Evolutionary conservation across 805 yeast species (phyloP), one percentile per base, ranked within the genome.

Genomic region (Candida peoriensis): DNA sequence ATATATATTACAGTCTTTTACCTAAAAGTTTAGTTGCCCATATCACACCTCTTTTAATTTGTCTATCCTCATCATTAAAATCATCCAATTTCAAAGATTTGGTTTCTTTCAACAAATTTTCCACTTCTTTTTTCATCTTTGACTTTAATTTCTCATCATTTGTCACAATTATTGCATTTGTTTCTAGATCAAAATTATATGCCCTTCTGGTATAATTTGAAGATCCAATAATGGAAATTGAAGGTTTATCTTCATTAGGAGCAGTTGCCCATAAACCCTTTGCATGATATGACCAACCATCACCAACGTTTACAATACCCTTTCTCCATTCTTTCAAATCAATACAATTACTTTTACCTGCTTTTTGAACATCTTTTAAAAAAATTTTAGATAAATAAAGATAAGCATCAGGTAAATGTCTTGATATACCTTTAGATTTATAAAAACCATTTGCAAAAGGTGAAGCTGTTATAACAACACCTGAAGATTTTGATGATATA

Each of bases 221-320:
- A 1, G 96, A 85, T 0, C 98, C 98, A 32, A 93, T 70, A 6
- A 89, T 76, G 0, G 96, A 85, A 10, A 86, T 61, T 14, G 81
- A 69, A 2, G 97, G 96, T 10, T 54, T 51, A 0, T 47, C 42
- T 30, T 76, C 81, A 2, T 61, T 67, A 1, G 87, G 82, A 10
- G 66, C 64, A 8, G 74, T 66, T 0, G 85, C 61, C 97, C 97
- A 93, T 5, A 90, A 63, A 1, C 98, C 98, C 55, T 93, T 93
- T 11, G 98, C 97, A 54, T 93, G 98, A 57, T 93, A 93, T 0
- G 97, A 85, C 97, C 98, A 90, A 1, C 98, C 98, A 20, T 67
- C 72, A 1, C 78, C 72, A 7, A 82, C 73, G 52, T 87, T 86
- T 4, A 87, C 95, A 3, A 77, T 64, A 1, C 98, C 98, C 32